A percentile compares a stretch with the other conserved stretches of the same genome.
Conservation (phyloP, 2,329 filamentous ascomycete species). For the Cercospora janseana region DNA sequence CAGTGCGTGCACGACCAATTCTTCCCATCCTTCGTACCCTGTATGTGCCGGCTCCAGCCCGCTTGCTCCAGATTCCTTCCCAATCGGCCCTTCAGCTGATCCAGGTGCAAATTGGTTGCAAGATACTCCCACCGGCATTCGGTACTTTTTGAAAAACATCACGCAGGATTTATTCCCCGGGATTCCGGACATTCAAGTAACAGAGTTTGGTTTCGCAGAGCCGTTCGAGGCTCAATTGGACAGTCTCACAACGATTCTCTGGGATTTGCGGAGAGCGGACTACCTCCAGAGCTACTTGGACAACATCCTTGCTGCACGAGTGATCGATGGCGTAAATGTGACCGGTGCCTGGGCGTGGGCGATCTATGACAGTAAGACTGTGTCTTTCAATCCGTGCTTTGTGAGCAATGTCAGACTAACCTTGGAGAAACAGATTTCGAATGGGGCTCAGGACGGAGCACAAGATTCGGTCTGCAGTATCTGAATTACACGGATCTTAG, state of each 20-base stretch:
- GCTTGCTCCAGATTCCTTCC: slow-evolving; percentile 44
- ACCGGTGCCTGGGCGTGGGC: slow-evolving; percentile 40
- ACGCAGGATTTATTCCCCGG: slow-evolving; percentile 43
- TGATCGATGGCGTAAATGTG: slow-evolving; percentile 39
- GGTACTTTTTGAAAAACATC: slow-evolving; percentile 39
- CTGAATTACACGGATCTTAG: slow-evolving; percentile 39
- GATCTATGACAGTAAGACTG: slow-evolving; percentile 36
- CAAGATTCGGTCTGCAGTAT: slow-evolving; percentile 42
- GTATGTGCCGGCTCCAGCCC: slow-evolving; percentile 40
- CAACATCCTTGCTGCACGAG: slow-evolving; percentile 38
- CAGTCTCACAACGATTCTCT: slow-evolving; percentile 33
- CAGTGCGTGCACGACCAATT: slow-evolving; percentile 43
- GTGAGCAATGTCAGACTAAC: background rate
- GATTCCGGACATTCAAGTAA: slow-evolving; percentile 40
- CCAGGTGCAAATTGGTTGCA: slow-evolving; percentile 38
- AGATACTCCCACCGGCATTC: slow-evolving; percentile 39
- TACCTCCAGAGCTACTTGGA: slow-evolving; percentile 39
- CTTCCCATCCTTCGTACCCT: slow-evolving; percentile 42
- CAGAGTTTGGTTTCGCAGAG: slow-evolving; percentile 41
- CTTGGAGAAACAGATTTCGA: slow-evolving; percentile 32
- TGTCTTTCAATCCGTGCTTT: background rate
- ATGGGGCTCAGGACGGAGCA: slow-evolving; percentile 37
- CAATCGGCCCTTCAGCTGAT: slow-evolving; percentile 44
- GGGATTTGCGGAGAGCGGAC: slow-evolving; percentile 31
- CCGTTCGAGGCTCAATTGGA: slow-evolving; percentile 37